Conservation (phyloP, 495 filamentous ascomycete species). For the Penicillium coffeae region DNA sequence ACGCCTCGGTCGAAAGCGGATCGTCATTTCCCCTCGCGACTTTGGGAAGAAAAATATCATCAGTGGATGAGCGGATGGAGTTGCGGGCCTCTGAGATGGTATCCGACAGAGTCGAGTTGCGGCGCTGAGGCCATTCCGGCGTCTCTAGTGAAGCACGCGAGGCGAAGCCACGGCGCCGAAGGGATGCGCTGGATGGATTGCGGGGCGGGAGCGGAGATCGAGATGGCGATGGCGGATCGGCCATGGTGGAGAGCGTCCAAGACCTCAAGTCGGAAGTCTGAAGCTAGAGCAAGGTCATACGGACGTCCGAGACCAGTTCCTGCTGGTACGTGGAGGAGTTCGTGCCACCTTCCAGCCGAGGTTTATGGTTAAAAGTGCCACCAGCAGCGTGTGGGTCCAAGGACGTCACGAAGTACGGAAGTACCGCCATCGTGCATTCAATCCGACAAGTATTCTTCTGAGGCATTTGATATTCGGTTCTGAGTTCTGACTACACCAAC, state of each 20-base stretch:
- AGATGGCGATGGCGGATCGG: conserved; percentile 14
- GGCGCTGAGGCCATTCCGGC: conserved; percentile 44
- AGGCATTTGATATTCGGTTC: too few species aligned
- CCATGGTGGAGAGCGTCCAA: conserved; percentile 7
- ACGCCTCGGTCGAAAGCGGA: conserved; percentile 42
- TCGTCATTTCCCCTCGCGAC: conserved; percentile 19
- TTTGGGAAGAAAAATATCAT: conserved; percentile 68
- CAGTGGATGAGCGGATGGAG: conserved; percentile 65
- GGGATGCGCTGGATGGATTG: conserved; percentile 5
- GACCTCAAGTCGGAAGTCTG: background rate
- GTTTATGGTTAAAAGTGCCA: background rate
- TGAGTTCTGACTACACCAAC: too few species aligned
- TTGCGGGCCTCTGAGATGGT: conserved; percentile 62
- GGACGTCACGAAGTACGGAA: too few species aligned
- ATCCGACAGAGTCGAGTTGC: conserved; percentile 74
- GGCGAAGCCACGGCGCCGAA: conserved; percentile 39
- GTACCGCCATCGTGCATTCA: too few species aligned
- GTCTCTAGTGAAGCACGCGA: conserved; percentile 30
- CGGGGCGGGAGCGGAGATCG: conserved; percentile 9
- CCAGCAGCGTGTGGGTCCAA: background rate
- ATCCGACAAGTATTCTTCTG: too few species aligned
- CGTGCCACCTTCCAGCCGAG: conserved; percentile 3
- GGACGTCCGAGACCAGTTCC: background rate
- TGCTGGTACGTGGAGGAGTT: conserved; percentile 7
- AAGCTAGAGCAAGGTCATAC: too few species aligned